phyloP scores from a whole-genome alignment of 2,329 filamentous ascomycete genomes.

The Xylaria arbuscula region DNA sequence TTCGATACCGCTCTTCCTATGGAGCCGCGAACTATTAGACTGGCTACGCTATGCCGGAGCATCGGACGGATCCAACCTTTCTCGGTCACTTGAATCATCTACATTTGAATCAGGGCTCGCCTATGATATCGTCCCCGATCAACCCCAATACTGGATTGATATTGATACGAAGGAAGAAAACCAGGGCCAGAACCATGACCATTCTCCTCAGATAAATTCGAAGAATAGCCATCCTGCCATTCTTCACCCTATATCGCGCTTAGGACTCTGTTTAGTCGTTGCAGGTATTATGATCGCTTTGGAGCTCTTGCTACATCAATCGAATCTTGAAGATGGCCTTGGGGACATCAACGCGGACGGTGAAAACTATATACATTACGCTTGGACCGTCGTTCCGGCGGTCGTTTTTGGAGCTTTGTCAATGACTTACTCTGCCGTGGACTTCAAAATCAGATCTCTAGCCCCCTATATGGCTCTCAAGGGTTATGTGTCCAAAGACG shows the following conservation, averaged over 20 bases:
- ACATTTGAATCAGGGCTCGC: not conserved
- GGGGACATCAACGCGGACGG: not conserved
- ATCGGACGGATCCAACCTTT: not conserved
- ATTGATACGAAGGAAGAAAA: not conserved
- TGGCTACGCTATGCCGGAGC: constrained; percentile 8
- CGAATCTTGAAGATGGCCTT: constrained; percentile 12
- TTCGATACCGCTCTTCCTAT: not conserved
- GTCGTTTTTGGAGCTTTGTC: constrained; percentile 10
- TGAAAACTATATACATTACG: constrained; percentile 9
- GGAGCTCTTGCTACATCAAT: not conserved
- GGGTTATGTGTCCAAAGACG: not conserved
- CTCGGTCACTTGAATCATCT: not conserved
- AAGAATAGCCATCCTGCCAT: constrained; percentile 5
- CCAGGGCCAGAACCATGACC: not conserved
- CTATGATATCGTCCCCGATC: not conserved
- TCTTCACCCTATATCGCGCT: constrained; percentile 6
- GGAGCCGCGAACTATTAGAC: not conserved
- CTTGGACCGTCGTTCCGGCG: constrained; percentile 16
- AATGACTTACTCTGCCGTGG: not conserved
- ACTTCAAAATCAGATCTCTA: not conserved
- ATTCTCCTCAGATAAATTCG: constrained; percentile 6
- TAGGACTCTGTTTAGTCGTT: not conserved
- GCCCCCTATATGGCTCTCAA: constrained; percentile 2
- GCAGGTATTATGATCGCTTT: constrained; percentile 1
- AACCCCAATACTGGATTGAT: not conserved